Evolutionary conservation across 2,329 filamentous ascomycete genomes (phyloP), one percentile per base, ranked within the genome.

Genomic region (Zymoseptoria tritici): DNA sequence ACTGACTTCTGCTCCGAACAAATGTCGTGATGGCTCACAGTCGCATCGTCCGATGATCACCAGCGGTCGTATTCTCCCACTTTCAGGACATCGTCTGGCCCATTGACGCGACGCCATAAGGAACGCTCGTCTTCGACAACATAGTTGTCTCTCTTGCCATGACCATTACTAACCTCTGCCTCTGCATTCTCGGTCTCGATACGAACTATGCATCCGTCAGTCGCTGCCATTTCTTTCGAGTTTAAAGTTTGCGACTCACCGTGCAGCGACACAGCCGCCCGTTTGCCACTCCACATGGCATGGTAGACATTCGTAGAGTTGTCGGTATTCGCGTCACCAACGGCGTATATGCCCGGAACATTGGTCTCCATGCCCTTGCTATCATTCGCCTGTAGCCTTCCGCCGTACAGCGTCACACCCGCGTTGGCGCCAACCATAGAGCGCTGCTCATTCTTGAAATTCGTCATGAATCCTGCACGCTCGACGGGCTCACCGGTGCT

Each of bases 291-390:
- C 58, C 57, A 62, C 42, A 57, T 55, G 19, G 60, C 60, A 31
- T 62, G 60, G 11, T 57, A 57, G 21, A 62, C 57, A 42, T 62
- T 62, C 6, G 60, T 62, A 2, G 59, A 51, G 29, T 62, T 62
- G 52, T 62, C 60, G 6, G 60, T 53, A 13, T 62, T 62, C 21
- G 54, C 54, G 49, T 62, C 60, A 20, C 60, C 60, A 50, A 62
- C 59, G 4, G 60, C 60, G 55, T 56, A 62, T 19, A 62, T 62
- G 31, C 60, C 60, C 6, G 54, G 54, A 20, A 62, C 31, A 24
- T 62, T 62, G 8, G 60, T 62, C 20, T 46, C 29, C 24, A 62
- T 29, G 6, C 60, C 60, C 49, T 59, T 59, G 57, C 54, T 42
- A 19, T 52, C 55, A 46, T 62, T 53, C 19, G 60, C 60, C 16